phyloP scores from a whole-genome alignment of 228 moss, liverwort and hornwort species.

The Sphagnum magellanicum region DNA sequence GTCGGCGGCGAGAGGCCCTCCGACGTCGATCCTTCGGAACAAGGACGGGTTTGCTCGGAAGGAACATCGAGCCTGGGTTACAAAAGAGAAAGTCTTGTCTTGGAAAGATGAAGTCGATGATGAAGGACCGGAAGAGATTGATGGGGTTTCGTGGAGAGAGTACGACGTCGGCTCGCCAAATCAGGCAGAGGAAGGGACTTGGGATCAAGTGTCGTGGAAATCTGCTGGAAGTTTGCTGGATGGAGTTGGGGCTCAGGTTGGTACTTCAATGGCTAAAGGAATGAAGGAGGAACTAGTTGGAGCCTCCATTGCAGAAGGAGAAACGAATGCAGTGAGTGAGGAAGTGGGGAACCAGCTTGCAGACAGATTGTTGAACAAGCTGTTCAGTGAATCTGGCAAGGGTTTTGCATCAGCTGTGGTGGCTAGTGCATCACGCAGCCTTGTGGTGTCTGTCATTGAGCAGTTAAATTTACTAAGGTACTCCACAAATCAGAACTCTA shows the following conservation, averaged over 20 bases:
- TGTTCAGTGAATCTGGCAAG: constrained; percentile 78
- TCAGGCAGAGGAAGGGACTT: constrained; percentile 19
- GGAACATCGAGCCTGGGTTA: not conserved
- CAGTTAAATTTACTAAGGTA: constrained; percentile 21
- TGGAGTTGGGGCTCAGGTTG: constrained; percentile 32
- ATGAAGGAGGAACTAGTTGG: constrained; percentile 22
- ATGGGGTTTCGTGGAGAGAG: constrained; percentile 15
- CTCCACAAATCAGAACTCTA: constrained; percentile 11
- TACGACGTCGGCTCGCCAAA: constrained; percentile 1
- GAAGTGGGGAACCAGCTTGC: constrained; percentile 27
- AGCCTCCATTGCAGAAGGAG: constrained; percentile 6
- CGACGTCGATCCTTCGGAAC: constrained; percentile 15
- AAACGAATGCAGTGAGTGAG: constrained; percentile 15
- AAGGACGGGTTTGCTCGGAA: constrained; percentile 23
- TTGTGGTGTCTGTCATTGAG: constrained; percentile 68
- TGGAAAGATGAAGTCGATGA: constrained; percentile 27
- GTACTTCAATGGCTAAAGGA: constrained; percentile 29
- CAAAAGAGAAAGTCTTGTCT: constrained; percentile 8
- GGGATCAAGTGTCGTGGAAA: constrained; percentile 32
- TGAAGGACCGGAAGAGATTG: constrained; percentile 22
- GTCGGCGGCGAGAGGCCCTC: constrained; percentile 11
- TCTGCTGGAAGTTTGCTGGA: constrained; percentile 28
- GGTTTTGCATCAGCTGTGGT: constrained; percentile 82
- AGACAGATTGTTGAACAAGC: constrained; percentile 63
- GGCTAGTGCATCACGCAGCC: constrained; percentile 81